Base-by-base conservation (phyloP, 2,329 filamentous ascomycete genomes). In the Ophiostoma montium region DNA sequence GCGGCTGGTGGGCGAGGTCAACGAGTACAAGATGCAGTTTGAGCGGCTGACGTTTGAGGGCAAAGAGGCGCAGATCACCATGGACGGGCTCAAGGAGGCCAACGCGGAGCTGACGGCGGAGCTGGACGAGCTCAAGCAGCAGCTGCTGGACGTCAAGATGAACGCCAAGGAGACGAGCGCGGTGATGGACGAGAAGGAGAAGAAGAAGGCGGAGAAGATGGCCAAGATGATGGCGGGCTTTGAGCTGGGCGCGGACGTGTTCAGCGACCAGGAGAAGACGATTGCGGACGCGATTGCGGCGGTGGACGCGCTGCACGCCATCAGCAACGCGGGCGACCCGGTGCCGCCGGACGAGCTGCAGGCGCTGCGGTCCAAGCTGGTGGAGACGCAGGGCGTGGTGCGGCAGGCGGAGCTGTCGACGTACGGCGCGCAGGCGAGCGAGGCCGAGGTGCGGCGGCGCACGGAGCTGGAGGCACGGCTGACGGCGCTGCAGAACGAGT, bases 161-260 rank as follows among this genome's bases (percentile, higher is more conserved):
- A 92, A 81, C 57, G 88, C 90, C 50, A 94, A 92, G 69, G 92
- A 96, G 68, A 90, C 85, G 1, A 88, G 79, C 41, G 88, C 88
- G 9, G 83, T 87, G 15, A 70, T 94, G 18, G 90, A 96, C 58
- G 92, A 96, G 67, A 98, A 98, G 74, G 94, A 96, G 68, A 90
- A 88, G 73, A 89, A 88, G 70, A 98, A 98, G 75, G 87, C 89
- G 1, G 92, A 98, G 69, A 92, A 94, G 68, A 98, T 98, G 92
- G 92, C 92, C 39, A 86, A 95, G 75, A 98, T 98, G 92, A 95
- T 98, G 90, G 92, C 92, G 52, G 88, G 90, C 3, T 96, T 98
- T 59, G 90, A 98, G 60, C 77, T 98, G 32, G 90, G 88, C 41
- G 83, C 84, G 45, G 89, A 95, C 51, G 82, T 94, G 31, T 94